A percentile compares a stretch with the other conserved stretches of the same genome.
These are phyloP conservation scores for Mycena rebaudengoi DNA, from an alignment of 768 basidiomycete genomes.

Conservation along the genomic window DNA sequence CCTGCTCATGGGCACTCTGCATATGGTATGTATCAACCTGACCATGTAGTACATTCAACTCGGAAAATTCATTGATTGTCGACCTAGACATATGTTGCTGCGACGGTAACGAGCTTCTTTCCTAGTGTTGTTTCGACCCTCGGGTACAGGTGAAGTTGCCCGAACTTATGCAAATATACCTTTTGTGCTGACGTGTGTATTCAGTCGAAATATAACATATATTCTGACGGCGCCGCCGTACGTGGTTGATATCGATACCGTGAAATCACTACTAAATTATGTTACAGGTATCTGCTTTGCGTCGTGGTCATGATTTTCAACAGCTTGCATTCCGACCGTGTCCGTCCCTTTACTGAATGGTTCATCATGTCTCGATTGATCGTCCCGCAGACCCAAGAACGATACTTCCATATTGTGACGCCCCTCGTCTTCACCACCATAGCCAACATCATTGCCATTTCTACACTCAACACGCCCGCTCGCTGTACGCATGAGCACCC, in stretches of 20 bases:
- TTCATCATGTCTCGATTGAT: neutral
- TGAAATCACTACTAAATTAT: neutral
- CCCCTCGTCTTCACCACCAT: slow-evolving; percentile 20
- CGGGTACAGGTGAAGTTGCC: slow-evolving; percentile 23
- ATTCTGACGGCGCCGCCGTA: slow-evolving; percentile 23
- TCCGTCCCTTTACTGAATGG: neutral
- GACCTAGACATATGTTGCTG: slow-evolving; percentile 19
- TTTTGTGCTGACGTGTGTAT: too few species aligned
- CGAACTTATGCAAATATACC: too few species aligned
- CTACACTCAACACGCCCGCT: slow-evolving; percentile 22
- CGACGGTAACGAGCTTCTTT: slow-evolving; percentile 23
- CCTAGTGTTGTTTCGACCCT: slow-evolving; percentile 22
- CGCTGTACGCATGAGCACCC: slow-evolving; percentile 9
- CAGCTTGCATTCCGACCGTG: slow-evolving; percentile 22
- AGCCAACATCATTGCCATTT: slow-evolving; percentile 22
- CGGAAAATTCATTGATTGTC: too few species aligned
- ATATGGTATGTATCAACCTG: slow-evolving; percentile 24
- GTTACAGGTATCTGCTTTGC: slow-evolving; percentile 22
- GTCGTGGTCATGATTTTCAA: slow-evolving; percentile 17
- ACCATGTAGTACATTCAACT: too few species aligned
- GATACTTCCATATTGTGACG: slow-evolving; percentile 23
- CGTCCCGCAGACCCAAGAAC: slow-evolving; percentile 19
- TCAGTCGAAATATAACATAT: slow-evolving; percentile 24
- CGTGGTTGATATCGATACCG: neutral
- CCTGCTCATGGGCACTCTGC: slow-evolving; percentile 32